Base-by-base conservation (phyloP, 1,139 yeast genomes). In the Yamadazyma dendronema region DNA sequence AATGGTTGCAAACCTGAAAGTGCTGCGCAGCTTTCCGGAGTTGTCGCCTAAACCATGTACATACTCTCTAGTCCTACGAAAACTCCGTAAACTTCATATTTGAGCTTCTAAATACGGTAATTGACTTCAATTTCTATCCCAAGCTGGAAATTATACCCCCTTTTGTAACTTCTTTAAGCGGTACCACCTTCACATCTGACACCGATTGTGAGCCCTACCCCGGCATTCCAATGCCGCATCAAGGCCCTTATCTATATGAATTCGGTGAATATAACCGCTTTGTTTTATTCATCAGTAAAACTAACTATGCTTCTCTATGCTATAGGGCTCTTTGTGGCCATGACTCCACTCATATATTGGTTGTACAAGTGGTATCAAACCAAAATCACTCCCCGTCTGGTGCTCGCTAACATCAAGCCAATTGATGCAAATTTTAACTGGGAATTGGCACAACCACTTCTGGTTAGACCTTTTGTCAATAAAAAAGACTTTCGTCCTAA, bases 381-480 rank as follows among this genome's bases (percentile, higher is more conserved):
- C 14, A 16, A 11, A 5, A 12, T 4, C 8, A 8, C 8, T 4
- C 27, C 27, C 13, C 28, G 15, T n/a, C 30, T 32, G 21, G 36
- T 38, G 12, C 19, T 46, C 14, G 30, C 36, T 13, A 28, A 41
- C 12, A 42, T 46, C 5, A 27, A 34, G n/a, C 46, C 61, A 4
- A 41, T 54, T 2, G 53, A 53, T 2, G 35, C 55, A 0, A 55
- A 54, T 28, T 77, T 77, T 48, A 50, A 62, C 3, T 84, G 86
- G 84, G 48, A 61, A 14, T 48, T 49, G 8, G 59, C 62, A 4
- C 55, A 62, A 38, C 87, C 81, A n/a, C 59, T 62, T 39, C 70
- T 62, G 34, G 75, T 68, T 56, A 72, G 87, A 37, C 87, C 88
- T 4, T 59, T 59, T 25, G 65, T 46, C 1, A 63, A 62, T 3